Conservation (phyloP, 2,329 filamentous ascomycete genomes). For the Massarina eburnea region DNA sequence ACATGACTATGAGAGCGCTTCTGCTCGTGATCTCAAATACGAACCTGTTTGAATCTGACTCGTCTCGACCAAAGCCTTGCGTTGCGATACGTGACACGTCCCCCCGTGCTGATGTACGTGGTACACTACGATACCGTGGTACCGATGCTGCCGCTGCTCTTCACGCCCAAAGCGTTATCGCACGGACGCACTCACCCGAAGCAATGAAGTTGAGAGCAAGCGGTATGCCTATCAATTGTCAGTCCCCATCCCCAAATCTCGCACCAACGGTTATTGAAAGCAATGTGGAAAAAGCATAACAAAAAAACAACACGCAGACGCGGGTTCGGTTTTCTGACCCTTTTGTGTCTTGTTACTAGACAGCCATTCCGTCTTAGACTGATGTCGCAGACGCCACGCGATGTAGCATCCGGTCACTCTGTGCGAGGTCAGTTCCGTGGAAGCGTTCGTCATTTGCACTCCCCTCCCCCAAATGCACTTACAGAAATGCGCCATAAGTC, state of each 20-base stretch:
- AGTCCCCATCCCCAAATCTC: constrained; percentile 8
- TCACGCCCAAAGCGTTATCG: constrained; percentile 42
- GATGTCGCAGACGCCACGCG: constrained; percentile 59
- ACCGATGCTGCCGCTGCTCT: constrained; percentile 67
- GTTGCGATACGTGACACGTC: too few species aligned
- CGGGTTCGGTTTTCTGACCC: constrained; percentile 54
- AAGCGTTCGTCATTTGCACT: constrained; percentile 3
- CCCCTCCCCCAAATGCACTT: constrained; percentile 33
- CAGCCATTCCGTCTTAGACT: constrained; percentile 71
- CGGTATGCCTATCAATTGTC: constrained; percentile 63
- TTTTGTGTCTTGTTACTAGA: constrained; percentile 80
- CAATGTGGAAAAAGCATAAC: neutral
- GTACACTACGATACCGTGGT: constrained; percentile 14
- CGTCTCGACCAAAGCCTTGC: constrained; percentile 17
- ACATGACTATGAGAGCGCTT: constrained; percentile 17
- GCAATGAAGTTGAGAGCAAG: constrained; percentile 88
- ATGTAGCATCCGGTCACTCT: constrained; percentile 65
- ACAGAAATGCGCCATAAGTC: constrained; percentile 79
- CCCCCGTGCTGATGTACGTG: constrained; percentile 8
- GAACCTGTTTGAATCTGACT: constrained; percentile 35
- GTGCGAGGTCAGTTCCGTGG: constrained; percentile 6
- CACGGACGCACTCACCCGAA: constrained; percentile 72
- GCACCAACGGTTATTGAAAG: neutral
- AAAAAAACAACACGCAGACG: constrained; percentile 6
- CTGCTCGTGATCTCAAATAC: constrained; percentile 45